Evolutionary conservation across 1,284 basidiomycete species (phyloP).

Genomic region (Coriolopsis trogii): DNA sequence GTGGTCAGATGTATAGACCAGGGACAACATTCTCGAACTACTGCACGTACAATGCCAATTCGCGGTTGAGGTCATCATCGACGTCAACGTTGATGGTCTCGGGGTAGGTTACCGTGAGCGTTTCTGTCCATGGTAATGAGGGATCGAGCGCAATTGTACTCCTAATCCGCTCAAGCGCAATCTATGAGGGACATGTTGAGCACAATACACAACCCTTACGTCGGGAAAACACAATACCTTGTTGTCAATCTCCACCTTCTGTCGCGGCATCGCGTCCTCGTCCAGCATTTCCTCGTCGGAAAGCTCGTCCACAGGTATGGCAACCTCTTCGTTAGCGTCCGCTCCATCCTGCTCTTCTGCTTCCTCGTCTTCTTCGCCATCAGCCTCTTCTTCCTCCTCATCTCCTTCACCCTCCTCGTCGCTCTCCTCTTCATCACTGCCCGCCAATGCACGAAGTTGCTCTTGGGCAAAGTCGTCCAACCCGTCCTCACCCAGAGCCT

Average conservation of each 20-base stretch:
- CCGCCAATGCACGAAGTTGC: slow-evolving; percentile 47
- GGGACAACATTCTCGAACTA: slow-evolving; percentile 15
- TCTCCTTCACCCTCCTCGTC: slow-evolving; percentile 33
- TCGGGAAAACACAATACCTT: slow-evolving; percentile 48
- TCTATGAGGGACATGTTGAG: slow-evolving; percentile 43
- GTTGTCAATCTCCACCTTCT: slow-evolving; percentile 86
- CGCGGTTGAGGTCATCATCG: slow-evolving; percentile 89
- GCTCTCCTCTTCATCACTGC: slow-evolving; percentile 40
- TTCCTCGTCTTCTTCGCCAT: slow-evolving; percentile 34
- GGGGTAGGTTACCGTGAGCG: slow-evolving; percentile 75
- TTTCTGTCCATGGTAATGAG: slow-evolving; percentile 85
- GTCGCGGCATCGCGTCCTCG: slow-evolving; percentile 75
- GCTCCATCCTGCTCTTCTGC: slow-evolving; percentile 36
- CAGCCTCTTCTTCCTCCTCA: slow-evolving; percentile 32
- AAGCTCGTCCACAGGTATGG: slow-evolving; percentile 67
- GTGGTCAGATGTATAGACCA: neutral
- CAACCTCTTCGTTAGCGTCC: slow-evolving; percentile 37
- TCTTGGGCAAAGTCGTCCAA: slow-evolving; percentile 63
- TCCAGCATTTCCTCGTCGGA: slow-evolving; percentile 63
- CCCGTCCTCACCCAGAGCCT: slow-evolving; percentile 67
- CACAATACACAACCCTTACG: neutral
- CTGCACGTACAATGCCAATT: slow-evolving; percentile 85
- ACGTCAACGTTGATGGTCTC: slow-evolving; percentile 79
- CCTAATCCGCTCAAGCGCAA: slow-evolving; percentile 81
- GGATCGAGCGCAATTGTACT: slow-evolving; percentile 79